phyloP scores from a whole-genome alignment of 2,329 filamentous ascomycete species.

The Hymenoscyphus repandus region DNA sequence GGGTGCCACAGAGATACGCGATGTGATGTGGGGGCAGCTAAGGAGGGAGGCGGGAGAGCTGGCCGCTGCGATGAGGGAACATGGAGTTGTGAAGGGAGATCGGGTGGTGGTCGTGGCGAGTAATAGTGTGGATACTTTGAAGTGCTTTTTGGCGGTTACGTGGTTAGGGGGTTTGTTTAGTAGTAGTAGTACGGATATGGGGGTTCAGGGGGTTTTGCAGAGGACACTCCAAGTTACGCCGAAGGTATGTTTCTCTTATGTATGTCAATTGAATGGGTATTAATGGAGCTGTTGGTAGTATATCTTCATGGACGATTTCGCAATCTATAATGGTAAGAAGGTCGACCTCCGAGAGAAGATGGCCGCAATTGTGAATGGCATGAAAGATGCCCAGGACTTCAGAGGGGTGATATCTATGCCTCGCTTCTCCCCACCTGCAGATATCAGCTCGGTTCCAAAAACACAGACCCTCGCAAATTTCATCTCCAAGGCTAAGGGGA shows the following conservation, averaged over 20 bases:
- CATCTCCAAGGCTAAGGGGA: constrained; percentile 28
- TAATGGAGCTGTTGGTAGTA: constrained; percentile 37
- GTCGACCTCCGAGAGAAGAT: constrained; percentile 72
- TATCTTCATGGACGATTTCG: constrained; percentile 78
- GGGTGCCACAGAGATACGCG: constrained; percentile 45
- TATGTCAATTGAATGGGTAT: not conserved
- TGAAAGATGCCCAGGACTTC: constrained; percentile 57
- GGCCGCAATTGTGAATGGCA: constrained; percentile 54
- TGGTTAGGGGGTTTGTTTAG: constrained; percentile 73
- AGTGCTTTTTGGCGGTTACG: constrained; percentile 63
- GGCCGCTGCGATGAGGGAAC: constrained; percentile 59
- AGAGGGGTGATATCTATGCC: constrained; percentile 59
- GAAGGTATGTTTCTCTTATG: constrained; percentile 38
- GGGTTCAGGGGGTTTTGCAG: constrained; percentile 70
- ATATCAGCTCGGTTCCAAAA: constrained; percentile 48
- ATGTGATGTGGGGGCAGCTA: constrained; percentile 65
- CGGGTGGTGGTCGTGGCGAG: constrained; percentile 69
- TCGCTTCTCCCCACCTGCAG: constrained; percentile 56
- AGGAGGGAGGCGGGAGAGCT: constrained; percentile 52
- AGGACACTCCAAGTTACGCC: constrained; percentile 70
- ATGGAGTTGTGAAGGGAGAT: constrained; percentile 66
- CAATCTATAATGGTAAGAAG: constrained; percentile 73
- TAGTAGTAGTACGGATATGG: constrained; percentile 78
- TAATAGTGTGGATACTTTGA: constrained; percentile 69
- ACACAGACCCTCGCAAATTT: constrained; percentile 37